Evolutionary conservation across 805 yeast genomes (phyloP).

Genomic region (Yamadazyma endophytica): DNA sequence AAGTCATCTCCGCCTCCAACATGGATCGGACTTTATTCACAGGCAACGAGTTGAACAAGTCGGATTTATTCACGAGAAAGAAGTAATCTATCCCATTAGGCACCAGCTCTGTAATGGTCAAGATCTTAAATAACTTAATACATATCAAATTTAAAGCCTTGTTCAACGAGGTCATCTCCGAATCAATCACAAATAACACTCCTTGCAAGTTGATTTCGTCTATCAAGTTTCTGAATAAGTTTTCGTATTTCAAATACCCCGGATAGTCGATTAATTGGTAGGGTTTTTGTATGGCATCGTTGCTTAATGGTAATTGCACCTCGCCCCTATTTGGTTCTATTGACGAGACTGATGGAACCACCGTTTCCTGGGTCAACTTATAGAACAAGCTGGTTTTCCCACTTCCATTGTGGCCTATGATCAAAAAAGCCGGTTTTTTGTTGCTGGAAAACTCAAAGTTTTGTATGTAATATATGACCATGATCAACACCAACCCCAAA

Average conservation of each 20-base stretch:
- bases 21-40: conserved; percentile 52
- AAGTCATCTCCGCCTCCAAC: conserved; percentile 62
- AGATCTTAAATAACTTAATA: conserved; percentile 52
- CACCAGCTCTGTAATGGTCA: conserved; percentile 57
- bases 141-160: conserved; percentile 42
- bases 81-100: conserved; percentile 70
- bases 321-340: conserved; percentile 30
- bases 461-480: conserved; percentile 22
- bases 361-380: conserved; percentile 14
- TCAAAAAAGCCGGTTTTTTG: conserved; percentile 51
- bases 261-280: conserved; percentile 74
- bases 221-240: conserved; percentile 49
- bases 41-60: conserved; percentile 79
- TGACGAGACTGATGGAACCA: conserved; percentile 32
- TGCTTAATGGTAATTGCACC: conserved; percentile 31
- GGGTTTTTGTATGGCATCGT: conserved; percentile 30
- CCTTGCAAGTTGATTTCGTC: conserved; percentile 53
- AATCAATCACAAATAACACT: conserved; percentile 72
- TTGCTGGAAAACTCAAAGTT: conserved; percentile 12
- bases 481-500: conserved; percentile 22
- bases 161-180: conserved; percentile 49
- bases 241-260: conserved; percentile 75
- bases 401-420: conserved; percentile 59
- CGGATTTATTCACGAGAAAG: conserved; percentile 82
- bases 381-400: conserved; percentile 65